Base-by-base conservation (phyloP, 176 grass and related monocot genomes). In the Olyra latifolia region DNA sequence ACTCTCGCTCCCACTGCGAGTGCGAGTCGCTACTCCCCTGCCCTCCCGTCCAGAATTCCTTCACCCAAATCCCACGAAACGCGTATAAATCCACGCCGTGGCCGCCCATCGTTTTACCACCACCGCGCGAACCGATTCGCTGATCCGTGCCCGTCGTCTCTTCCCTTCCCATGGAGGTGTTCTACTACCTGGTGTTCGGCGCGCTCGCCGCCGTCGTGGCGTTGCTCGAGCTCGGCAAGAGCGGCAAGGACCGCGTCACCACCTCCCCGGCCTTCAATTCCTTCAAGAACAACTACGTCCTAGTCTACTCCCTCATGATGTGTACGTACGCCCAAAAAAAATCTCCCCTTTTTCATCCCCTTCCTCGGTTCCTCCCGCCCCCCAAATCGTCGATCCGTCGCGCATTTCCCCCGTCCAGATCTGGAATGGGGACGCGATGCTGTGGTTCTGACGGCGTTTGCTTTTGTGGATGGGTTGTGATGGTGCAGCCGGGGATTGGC, bases 251-350 rank as follows among this genome's bases (percentile, higher is more conserved):
- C 83, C 86, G 90, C 53, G 75, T 86, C 75, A 44, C 90, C 27
- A 95, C 90, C 38, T 76, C 96, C 32, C 81, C 88, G 49, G 92
- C 92, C 40, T 99, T 99, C 92, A 91, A 82, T 81, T 72, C 96
- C 42, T 99, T 99, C 79, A 99, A 91, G 92, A 99, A 95, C 92
- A 99, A 95, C 87, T 99, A 95, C 85, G 88, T 99, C 84, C 45
- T 99, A 75, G 96, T 99, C 23, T 99, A 99, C 89, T 95, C 92
- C 77, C 96, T 99, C 84, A 95, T 95, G 88, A 99, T 99, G 96
- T 89, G 96, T 99, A 68, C 24, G 85, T 3, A 0, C 16, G 6
- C 64, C 32, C 2, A 10, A 19, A 65, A 66, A 64, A 39, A 65
- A 39, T 10, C 25, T 40, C 75, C 5, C 2, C 24, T 43, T 20